phyloP scores from a whole-genome alignment of 78 protist species.

The Bigelowiella natans region DNA sequence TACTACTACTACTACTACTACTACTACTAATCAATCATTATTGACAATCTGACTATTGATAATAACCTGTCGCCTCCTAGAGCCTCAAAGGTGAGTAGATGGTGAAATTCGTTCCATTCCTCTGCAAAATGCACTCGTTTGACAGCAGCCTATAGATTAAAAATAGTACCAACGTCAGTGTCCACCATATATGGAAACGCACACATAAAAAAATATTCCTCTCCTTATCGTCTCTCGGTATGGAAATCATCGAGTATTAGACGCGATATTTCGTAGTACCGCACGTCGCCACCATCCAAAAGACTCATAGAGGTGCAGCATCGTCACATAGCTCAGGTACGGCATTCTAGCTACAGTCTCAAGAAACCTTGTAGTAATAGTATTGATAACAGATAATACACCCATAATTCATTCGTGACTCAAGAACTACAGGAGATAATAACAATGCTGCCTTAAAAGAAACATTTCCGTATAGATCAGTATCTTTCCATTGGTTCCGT shows the following conservation, averaged over 20 bases:
- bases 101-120: slow-evolving; percentile 23
- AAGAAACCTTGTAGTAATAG: not conserved
- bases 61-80: slow-evolving; percentile 3
- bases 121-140: not conserved
- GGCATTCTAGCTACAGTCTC: slow-evolving; percentile 20
- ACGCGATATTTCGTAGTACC: no score
- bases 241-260: no score
- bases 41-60: no score
- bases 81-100: slow-evolving; percentile 2
- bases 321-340: slow-evolving; percentile 5
- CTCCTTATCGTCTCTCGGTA: not conserved
- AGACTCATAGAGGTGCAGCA: slow-evolving; percentile 15
- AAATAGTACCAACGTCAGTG: not conserved
- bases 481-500: no score
- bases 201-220: not conserved
- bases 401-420: no score
- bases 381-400: no score
- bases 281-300: slow-evolving; percentile 23
- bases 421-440: no score
- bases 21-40: no score
- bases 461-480: no score
- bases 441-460: no score
- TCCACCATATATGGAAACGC: not conserved
- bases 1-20: no score
- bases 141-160: not conserved